Evolutionary conservation across 306 rosid genomes (phyloP).

Genomic region (Inga laurina): DNA sequence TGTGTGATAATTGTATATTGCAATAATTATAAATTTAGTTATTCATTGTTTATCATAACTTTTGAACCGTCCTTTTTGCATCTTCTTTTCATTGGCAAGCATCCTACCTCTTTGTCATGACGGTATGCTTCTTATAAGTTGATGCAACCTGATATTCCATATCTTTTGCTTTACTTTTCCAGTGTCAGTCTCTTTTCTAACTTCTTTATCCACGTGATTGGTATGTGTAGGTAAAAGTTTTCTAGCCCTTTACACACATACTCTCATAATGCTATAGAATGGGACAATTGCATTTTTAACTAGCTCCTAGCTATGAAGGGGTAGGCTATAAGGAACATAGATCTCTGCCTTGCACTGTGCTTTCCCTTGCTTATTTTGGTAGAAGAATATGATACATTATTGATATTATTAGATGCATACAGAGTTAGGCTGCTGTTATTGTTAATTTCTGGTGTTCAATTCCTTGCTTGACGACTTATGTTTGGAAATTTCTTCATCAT

Average conservation of each 20-base stretch:
- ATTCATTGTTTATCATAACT: neutral
- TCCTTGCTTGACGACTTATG: neutral
- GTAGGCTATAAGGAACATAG: neutral
- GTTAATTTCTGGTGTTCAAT: neutral
- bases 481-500: neutral
- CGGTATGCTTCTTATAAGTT: constrained; percentile 18
- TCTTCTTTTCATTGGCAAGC: neutral
- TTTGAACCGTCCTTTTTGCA: neutral
- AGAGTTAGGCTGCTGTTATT: neutral
- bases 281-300: neutral
- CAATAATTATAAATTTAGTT: neutral
- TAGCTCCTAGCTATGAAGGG: constrained; percentile 3
- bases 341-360: neutral
- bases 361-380: constrained; percentile 4
- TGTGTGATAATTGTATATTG: neutral
- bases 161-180: constrained; percentile 27
- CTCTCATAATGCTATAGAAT: neutral
- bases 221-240: constrained; percentile 18
- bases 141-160: constrained; percentile 12
- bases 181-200: constrained; percentile 26
- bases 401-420: neutral
- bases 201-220: constrained; percentile 31
- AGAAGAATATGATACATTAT: neutral
- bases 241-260: neutral
- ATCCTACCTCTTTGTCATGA: constrained; percentile 21